Evolutionary conservation across 257 asterid genomes (phyloP), one percentile per base, ranked within the genome.

Genomic region (Hygrophila difformis): DNA sequence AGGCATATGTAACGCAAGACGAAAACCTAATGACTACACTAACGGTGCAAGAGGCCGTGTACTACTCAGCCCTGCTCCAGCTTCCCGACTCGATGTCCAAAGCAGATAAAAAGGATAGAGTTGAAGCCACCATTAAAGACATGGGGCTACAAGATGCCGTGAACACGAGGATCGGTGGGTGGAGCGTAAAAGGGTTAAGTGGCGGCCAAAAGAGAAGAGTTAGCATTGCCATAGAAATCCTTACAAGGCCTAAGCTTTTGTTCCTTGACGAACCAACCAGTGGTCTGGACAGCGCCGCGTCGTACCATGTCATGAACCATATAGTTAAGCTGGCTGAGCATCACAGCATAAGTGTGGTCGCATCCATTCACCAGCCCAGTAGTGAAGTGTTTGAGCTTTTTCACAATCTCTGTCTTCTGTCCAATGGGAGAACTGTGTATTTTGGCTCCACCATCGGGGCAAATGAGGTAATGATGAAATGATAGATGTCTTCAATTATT

Each of bases 1-100:
- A 79, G 89, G 84, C 84, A 0, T 79, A 79, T 14, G 89, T 79
- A 51, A 75, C 77, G 0, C 89, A 79, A 79, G 82, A 79, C 16
- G 84, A 79, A 12, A 63, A 66, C 14, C 41, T 72, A 20, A 72
- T 75, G 72, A 68, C 78, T 4, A 79, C 89, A 10, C 39, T 75
- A n/a, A 79, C 89, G 0, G 89, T 75, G 38, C 33, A 55, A 47
- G 89, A 79, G 72, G 81, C 72, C 0, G 69, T 79, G 1, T 39
- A 56, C 66, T 79, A 66, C 69, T 75, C 89, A 0, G 84, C 89
- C 8, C 76, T 56, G 11, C 75, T 79, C 31, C 84, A 70, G 41
- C 70, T 79, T 35, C 89, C 84, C 0, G 58, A 69, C 22, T 50
- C 68, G 41, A 66, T 69, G 77, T 51, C 89, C 10, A 62, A 38